Evolutionary conservation across 495 filamentous ascomycete genomes (phyloP).

Genomic region (Tirmania nivea): DNA sequence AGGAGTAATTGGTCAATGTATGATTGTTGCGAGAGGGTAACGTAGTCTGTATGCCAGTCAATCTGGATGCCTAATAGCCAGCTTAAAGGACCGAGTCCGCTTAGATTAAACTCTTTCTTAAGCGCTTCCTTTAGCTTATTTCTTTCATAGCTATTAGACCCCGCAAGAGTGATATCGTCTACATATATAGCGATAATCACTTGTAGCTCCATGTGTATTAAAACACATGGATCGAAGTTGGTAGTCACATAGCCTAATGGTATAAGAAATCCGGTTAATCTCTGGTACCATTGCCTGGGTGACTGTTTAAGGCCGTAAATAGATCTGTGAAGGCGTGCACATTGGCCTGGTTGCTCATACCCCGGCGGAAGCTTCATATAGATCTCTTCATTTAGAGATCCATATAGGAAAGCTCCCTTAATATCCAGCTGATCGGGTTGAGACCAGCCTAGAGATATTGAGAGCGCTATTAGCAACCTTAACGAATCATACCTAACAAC

Average conservation of each 20-base stretch:
- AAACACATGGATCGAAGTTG: constrained; percentile 3
- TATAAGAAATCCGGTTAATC: constrained; percentile 1
- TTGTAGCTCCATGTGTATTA: background rate
- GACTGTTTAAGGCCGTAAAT: constrained; percentile 14
- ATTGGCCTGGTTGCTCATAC: background rate
- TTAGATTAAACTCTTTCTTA: background rate
- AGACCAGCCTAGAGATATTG: background rate
- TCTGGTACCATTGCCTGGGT: constrained; percentile 5
- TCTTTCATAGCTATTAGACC: background rate
- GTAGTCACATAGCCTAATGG: background rate
- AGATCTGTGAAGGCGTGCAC: background rate
- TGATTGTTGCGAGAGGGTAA: background rate
- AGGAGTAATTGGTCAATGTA: constrained; percentile 3
- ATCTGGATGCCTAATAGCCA: constrained; percentile 1
- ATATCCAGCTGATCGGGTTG: constrained; percentile 4
- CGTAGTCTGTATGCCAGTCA: background rate
- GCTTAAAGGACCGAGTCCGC: background rate
- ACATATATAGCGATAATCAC: background rate
- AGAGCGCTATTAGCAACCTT: constrained; percentile 4
- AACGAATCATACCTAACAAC: constrained; percentile 3
- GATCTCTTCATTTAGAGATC: too few species aligned
- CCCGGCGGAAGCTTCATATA: constrained; percentile 9
- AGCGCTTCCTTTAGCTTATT: background rate
- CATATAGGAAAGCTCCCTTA: constrained; percentile 7
- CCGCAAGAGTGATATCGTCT: background rate